Evolutionary conservation across 106 monocot species (phyloP), one percentile per base, ranked within the genome.

Genomic region (Allium fistulosum): DNA sequence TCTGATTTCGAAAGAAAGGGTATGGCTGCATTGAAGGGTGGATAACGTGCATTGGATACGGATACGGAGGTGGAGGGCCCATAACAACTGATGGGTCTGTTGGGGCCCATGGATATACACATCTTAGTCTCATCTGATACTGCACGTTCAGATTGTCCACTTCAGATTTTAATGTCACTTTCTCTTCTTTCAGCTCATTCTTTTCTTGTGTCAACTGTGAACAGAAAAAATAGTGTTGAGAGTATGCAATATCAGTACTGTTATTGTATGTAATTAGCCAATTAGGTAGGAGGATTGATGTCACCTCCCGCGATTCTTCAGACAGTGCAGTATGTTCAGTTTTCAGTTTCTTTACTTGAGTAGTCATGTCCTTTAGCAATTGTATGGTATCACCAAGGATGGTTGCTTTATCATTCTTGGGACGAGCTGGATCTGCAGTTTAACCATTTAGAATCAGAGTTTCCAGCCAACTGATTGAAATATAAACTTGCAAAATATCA

Each of bases 331-430:
- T 13, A 83, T 83, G 84, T 78, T 99, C 97, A 51, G 90, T 76
- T 80, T 90, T 99, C 45, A 99, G 63, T 77, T 77, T 89, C 69
- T 80, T 73, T 9, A 93, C 92, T 79, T 89, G 82, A 53, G 81
- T 61, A 63, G 80, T 83, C 71, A 99, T 78, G 58, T 99, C 97
- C 58, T 92, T 99, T 49, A 99, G 77, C 77, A 93, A 79, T 60
- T 81, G 97, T 51, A 99, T 80, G 49, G 97, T 77, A 72, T 92
- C 97, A 28, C 73, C 52, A 22, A 99, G 82, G 58, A 99, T 90
- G 59, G 92, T 93, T 75, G 87, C 87, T 74, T 99, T 93, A 80
- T 99, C 97, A 78, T 99, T 92, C 79, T 85, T 99, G 17, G 97
- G 97, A 18, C 92, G 78, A 68, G 84, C 90, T 57, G 92, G 92